Conservation (phyloP, 164 flowering plant genomes). For the Aristolochia californica region DNA sequence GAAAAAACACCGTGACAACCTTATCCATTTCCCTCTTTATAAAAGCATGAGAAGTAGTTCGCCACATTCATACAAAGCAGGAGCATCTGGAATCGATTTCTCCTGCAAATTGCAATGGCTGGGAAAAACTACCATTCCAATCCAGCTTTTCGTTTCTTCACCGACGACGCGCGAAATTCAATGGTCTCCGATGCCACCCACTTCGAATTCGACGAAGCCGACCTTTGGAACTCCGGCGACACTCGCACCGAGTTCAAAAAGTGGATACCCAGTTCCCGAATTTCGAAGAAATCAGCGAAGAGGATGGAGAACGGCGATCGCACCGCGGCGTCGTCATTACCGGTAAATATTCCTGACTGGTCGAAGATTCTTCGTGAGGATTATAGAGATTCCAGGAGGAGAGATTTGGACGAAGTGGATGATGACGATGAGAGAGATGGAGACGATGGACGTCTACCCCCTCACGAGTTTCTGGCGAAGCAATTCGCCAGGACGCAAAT, state of each 20-base stretch:
- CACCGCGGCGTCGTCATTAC: conserved; percentile 12
- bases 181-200: conserved; percentile 1
- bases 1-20: neutral
- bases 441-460: conserved; percentile 15
- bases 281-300: conserved; percentile 10
- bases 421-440: conserved; percentile 9
- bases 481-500: conserved; percentile 19
- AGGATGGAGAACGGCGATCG: conserved; percentile 2
- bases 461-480: conserved; percentile 24
- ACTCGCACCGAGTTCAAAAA: conserved; percentile 9
- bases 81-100: too few species aligned
- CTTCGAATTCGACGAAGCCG: conserved; percentile 24
- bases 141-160: conserved; percentile 8
- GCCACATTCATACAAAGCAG: neutral
- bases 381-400: conserved; percentile 3
- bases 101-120: neutral
- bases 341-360: conserved; percentile 29
- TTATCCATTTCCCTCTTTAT: conserved; percentile 7
- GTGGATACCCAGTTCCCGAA: conserved; percentile 10
- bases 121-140: conserved; percentile 7
- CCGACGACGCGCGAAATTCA: conserved; percentile 1
- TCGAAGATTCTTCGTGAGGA: conserved; percentile 23
- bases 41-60: neutral
- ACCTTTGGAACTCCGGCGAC: conserved; percentile 12
- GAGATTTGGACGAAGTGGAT: conserved; percentile 1